Percentiles rank a stretch among this genome's conserved stretches.
Conservation (phyloP, 257 asterid genomes). For the Nemophila menziesii region DNA sequence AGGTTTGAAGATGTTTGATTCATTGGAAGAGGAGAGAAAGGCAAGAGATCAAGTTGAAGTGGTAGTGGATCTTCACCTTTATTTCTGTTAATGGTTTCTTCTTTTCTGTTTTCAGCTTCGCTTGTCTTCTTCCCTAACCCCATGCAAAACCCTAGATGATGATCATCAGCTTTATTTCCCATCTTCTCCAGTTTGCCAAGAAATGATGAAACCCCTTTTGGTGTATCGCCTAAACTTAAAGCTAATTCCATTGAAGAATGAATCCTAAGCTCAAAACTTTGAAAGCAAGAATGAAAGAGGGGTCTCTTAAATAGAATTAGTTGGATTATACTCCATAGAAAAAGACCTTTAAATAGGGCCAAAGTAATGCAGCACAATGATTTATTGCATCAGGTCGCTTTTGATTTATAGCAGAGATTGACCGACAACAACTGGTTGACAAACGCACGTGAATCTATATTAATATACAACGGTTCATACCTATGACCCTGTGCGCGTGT, state of each 20-base stretch:
- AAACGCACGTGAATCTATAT: constrained; percentile 53
- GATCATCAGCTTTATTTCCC: constrained; percentile 13
- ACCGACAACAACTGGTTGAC: constrained; percentile 28
- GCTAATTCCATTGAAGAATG: constrained; percentile 49
- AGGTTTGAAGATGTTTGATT: constrained; percentile 18
- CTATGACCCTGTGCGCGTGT: constrained; percentile 13
- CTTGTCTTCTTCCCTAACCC: constrained; percentile 13
- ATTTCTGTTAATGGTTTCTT: not conserved
- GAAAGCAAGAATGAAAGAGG: not conserved
- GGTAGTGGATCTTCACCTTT: constrained; percentile 23
- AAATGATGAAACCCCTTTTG: constrained; percentile 41
- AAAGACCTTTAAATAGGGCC: not conserved
- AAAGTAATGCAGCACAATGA: not conserved
- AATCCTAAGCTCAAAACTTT: not conserved
- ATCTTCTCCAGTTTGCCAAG: constrained; percentile 25
- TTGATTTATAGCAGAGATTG: constrained; percentile 13
- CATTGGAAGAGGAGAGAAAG: constrained; percentile 43
- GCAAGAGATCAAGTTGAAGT: constrained; percentile 77
- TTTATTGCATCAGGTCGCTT: not conserved
- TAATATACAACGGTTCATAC: constrained; percentile 28
- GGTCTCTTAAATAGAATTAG: not conserved
- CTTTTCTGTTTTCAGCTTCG: constrained; percentile 3
- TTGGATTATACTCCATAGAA: not conserved
- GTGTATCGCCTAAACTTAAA: constrained; percentile 65
- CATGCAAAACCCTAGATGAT: constrained; percentile 86